Evolutionary conservation across 768 basidiomycete species (phyloP).

Genomic region (Mycena vulgaris): DNA sequence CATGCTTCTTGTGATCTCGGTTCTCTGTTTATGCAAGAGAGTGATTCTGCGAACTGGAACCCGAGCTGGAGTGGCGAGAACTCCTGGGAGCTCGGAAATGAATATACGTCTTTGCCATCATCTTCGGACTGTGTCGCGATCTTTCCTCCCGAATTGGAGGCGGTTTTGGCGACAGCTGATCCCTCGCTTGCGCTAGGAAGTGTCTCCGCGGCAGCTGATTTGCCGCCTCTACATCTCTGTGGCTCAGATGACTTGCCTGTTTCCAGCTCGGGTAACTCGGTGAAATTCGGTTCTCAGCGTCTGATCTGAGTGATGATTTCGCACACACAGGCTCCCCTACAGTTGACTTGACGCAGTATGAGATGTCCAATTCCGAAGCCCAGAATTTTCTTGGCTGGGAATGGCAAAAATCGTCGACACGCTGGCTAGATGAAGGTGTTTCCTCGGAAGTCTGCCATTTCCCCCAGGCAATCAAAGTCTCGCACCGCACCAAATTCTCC

Average conservation of each 20-base stretch:
- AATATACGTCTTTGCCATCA: too few relatives aligned
- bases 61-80: too few relatives aligned
- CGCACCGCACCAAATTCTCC: too few relatives aligned
- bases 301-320: conserved; percentile 9
- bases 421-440: too few relatives aligned
- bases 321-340: background rate
- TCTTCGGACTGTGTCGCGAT: too few relatives aligned
- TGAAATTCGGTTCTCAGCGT: background rate
- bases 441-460: conserved; percentile 15
- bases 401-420: background rate
- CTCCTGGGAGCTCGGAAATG: too few relatives aligned
- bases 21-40: too few relatives aligned
- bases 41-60: too few relatives aligned
- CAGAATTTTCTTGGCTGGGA: conserved; percentile 14
- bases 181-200: conserved; percentile 11
- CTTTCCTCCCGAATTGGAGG: too few relatives aligned
- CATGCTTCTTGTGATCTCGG: too few relatives aligned
- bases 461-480: conserved; percentile 5
- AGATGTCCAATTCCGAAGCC: conserved; percentile 14
- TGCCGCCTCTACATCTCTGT: conserved; percentile 16
- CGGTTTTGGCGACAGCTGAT: conserved; percentile 11
- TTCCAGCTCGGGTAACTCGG: conserved; percentile 17
- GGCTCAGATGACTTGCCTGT: conserved; percentile 22
- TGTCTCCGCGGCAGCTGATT: background rate
- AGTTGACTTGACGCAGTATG: conserved; percentile 5